Evolutionary conservation across 73 alveolate species (phyloP).

Genomic region (Strombidium stylifer): DNA sequence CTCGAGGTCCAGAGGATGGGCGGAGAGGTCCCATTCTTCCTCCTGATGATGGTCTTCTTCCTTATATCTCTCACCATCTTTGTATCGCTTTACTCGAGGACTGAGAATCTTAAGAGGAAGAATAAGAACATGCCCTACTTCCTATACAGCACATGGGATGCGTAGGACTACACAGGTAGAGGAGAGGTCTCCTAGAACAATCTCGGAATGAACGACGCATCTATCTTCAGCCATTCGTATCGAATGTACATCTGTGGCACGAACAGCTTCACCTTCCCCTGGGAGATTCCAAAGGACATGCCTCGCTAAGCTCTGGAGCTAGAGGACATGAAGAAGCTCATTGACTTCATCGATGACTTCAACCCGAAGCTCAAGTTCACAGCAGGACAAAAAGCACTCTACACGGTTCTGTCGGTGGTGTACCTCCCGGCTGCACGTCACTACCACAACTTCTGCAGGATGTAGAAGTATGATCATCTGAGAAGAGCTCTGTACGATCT

Average conservation of each 20-base stretch:
- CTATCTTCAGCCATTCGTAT: background rate
- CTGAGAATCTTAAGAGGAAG: background rate
- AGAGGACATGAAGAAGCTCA: background rate
- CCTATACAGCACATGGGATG: background rate
- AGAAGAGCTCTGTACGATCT: background rate
- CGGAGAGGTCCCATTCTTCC: slow-evolving; percentile 11
- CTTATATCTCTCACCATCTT: background rate
- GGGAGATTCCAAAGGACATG: background rate
- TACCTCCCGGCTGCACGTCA: slow-evolving; percentile 10
- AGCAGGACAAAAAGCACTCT: too few species aligned
- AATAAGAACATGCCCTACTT: background rate
- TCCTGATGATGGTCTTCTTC: background rate
- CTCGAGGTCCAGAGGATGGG: slow-evolving; percentile 1
- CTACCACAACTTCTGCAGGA: background rate
- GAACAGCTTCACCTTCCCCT: background rate
- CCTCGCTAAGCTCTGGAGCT: background rate
- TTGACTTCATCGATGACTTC: background rate
- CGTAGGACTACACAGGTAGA: background rate
- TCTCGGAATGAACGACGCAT: background rate
- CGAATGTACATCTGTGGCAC: background rate
- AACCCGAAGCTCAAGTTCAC: background rate
- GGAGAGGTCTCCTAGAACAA: background rate
- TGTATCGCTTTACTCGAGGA: slow-evolving; percentile 1
- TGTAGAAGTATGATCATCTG: background rate
- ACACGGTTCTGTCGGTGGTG: background rate